Conservation (phyloP, 768 basidiomycete genomes). For the Nidularia pulvinata region DNA sequence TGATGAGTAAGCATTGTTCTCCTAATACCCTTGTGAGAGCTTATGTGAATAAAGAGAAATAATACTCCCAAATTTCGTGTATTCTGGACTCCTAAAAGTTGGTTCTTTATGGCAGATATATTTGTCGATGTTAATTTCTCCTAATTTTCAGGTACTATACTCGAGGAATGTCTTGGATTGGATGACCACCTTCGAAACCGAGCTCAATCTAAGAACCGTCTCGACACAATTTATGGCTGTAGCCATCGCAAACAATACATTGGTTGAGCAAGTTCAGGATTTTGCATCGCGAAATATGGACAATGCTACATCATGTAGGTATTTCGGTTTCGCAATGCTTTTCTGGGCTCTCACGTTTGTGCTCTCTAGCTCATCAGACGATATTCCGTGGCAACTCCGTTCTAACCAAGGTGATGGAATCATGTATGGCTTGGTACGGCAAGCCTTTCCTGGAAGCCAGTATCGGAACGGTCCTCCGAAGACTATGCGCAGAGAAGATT, state of each 20-base stretch:
- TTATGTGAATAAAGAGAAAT: slow-evolving; percentile 57
- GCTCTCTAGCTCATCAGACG: slow-evolving; percentile 64
- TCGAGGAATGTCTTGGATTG: slow-evolving; percentile 72
- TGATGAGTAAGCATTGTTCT: slow-evolving; percentile 57
- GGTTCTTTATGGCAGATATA: slow-evolving; percentile 8
- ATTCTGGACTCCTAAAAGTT: slow-evolving; percentile 61
- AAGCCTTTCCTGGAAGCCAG: slow-evolving; percentile 78
- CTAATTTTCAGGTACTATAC: slow-evolving; percentile 6
- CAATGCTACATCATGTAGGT: slow-evolving; percentile 62
- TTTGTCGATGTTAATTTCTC: not conserved
- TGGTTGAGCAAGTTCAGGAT: slow-evolving; percentile 70
- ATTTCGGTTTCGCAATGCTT: not conserved
- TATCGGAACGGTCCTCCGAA: slow-evolving; percentile 69
- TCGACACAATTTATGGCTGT: slow-evolving; percentile 65
- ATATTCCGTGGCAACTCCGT: slow-evolving; percentile 71
- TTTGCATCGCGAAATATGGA: slow-evolving; percentile 74
- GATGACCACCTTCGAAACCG: slow-evolving; percentile 70
- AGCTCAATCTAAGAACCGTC: slow-evolving; percentile 63
- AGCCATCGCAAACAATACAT: slow-evolving; percentile 62
- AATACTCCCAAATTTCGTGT: slow-evolving; percentile 68
- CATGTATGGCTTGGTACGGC: slow-evolving; percentile 84
- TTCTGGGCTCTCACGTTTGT: slow-evolving; percentile 2
- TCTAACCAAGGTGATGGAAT: slow-evolving; percentile 75
- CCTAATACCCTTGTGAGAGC: not conserved
- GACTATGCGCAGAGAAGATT: slow-evolving; percentile 70